Conservation (phyloP, 2,329 filamentous ascomycete species). For the Lecanicillium sp. region DNA sequence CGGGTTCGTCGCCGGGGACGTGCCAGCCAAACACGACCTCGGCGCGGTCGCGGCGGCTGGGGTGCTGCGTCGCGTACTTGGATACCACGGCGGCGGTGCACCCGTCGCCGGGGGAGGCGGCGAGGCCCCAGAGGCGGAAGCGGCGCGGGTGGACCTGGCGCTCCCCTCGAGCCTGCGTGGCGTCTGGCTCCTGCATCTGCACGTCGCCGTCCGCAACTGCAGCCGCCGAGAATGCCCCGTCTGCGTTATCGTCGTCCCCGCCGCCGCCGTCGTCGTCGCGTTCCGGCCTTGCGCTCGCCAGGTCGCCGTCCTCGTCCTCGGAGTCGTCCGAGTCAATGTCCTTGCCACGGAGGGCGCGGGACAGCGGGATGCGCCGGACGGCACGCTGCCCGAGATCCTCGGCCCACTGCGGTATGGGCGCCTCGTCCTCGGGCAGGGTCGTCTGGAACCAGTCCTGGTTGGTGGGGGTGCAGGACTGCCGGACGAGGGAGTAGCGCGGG, state of each 20-base stretch:
- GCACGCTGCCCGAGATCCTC: constrained; percentile 39
- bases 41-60: constrained; percentile 36
- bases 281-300: constrained; percentile 12
- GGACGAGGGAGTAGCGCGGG: constrained; percentile 47
- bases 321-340: constrained; percentile 28
- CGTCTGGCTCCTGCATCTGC: constrained; percentile 25
- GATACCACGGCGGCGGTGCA: constrained; percentile 46
- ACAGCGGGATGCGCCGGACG: constrained; percentile 37
- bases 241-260: neutral
- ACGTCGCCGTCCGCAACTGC: constrained; percentile 20
- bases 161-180: constrained; percentile 16
- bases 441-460: constrained; percentile 50
- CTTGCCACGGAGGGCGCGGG: constrained; percentile 35
- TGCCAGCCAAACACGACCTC: constrained; percentile 33
- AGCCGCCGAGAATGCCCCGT: neutral
- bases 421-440: constrained; percentile 31
- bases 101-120: constrained; percentile 45
- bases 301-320: constrained; percentile 20
- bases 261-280: neutral
- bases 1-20: constrained; percentile 15
- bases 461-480: constrained; percentile 45
- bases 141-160: constrained; percentile 43
- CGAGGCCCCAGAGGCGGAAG: constrained; percentile 48
- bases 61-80: constrained; percentile 42
- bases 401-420: constrained; percentile 39